phyloP scores from a whole-genome alignment of 108 stramenopile species.

The Skeletonema marinoi region DNA sequence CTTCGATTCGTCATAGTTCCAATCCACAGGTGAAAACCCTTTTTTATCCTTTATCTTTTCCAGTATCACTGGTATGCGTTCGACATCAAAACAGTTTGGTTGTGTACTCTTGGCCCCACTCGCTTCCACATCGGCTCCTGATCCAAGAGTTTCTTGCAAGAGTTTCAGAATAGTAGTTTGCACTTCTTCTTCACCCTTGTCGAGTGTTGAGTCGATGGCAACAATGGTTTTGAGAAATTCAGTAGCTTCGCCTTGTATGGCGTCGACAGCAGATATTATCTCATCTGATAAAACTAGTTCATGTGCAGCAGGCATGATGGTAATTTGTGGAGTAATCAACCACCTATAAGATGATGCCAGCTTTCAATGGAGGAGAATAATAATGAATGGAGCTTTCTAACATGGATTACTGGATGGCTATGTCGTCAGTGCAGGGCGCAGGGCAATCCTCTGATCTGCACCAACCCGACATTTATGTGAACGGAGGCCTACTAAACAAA shows the following conservation, averaged over 20 bases:
- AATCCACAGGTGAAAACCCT: constrained; percentile 32
- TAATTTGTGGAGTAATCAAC: too few species aligned
- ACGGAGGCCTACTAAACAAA: too few species aligned
- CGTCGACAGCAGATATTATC: constrained; percentile 19
- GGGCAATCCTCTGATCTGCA: too few species aligned
- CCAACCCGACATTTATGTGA: too few species aligned
- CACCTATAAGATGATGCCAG: too few species aligned
- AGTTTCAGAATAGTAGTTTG: constrained; percentile 6
- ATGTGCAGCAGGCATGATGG: neutral
- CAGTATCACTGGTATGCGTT: constrained; percentile 15
- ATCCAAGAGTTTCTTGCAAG: neutral
- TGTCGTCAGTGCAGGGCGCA: too few species aligned
- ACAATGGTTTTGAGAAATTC: constrained; percentile 17
- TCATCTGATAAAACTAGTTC: neutral
- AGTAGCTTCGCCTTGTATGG: constrained; percentile 24
- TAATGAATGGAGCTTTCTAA: too few species aligned
- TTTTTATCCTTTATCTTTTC: constrained; percentile 9
- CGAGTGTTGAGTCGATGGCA: constrained; percentile 33
- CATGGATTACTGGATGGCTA: too few species aligned
- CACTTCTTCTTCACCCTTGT: constrained; percentile 20
- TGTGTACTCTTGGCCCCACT: neutral
- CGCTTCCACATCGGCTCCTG: too few species aligned
- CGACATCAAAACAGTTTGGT: neutral
- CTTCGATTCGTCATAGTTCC: constrained; percentile 22
- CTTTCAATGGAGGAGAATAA: too few species aligned